These are phyloP conservation scores for Garcia nutans DNA, from an alignment of 345 rosid genomes.

Conservation along the genomic window DNA sequence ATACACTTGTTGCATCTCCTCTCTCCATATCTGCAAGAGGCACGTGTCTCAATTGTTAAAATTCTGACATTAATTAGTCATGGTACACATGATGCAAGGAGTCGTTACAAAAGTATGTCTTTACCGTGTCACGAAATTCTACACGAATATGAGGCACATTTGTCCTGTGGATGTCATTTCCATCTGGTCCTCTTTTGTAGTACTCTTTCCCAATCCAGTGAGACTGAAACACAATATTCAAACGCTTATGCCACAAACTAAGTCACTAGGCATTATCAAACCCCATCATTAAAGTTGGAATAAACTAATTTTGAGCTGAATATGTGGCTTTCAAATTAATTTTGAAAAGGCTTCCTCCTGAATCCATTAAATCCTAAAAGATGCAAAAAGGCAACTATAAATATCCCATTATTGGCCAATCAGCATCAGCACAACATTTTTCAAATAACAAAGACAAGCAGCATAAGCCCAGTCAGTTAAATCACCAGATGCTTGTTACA, in stretches of 20 bases:
- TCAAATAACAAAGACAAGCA: background rate
- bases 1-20: conserved; percentile 88
- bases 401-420: too few species aligned
- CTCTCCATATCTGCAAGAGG: conserved; percentile 77
- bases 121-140: conserved; percentile 88
- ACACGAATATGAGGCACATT: conserved; percentile 96
- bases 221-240: conserved; percentile 48
- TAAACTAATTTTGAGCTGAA: too few species aligned
- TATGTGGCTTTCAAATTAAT: too few species aligned
- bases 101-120: background rate
- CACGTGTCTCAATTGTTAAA: background rate
- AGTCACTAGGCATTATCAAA: background rate
- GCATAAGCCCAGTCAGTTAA: background rate
- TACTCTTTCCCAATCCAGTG: conserved; percentile 95
- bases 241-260: background rate
- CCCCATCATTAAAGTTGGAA: too few species aligned
- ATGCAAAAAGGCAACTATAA: background rate
- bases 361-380: too few species aligned
- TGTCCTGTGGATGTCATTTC: conserved; percentile 88
- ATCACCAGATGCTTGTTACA: background rate
- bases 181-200: conserved; percentile 93
- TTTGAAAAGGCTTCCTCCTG: too few species aligned
- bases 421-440: background rate
- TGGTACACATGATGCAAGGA: background rate
- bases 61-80: background rate